Percentiles rank a stretch among this genome's conserved stretches.
phyloP scores from a whole-genome alignment of 139 green algal genomes.

The Deuterostichococcus epilithicus region DNA sequence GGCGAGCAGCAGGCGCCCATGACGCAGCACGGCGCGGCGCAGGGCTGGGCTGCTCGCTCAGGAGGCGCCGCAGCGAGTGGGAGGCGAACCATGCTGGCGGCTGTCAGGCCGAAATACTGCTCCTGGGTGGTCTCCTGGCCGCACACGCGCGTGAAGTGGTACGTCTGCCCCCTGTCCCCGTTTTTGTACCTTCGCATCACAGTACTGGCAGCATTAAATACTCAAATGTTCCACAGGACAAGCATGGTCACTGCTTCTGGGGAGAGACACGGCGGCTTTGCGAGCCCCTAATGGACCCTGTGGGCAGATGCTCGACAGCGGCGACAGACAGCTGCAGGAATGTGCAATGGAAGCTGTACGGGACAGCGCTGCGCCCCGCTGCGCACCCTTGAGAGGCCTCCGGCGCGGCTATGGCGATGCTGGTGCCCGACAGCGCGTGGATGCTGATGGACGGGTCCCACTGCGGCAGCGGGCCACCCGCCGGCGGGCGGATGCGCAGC shows the following conservation, averaged over 20 bases:
- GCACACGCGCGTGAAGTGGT: conserved; percentile 61
- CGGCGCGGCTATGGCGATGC: conserved; percentile 47
- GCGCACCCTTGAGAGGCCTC: conserved; percentile 24
- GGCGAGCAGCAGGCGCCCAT: too few species aligned
- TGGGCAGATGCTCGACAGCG: not conserved
- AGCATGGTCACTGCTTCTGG: too few species aligned
- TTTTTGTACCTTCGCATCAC: conserved; percentile 33
- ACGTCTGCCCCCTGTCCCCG: conserved; percentile 50
- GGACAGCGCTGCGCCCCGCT: too few species aligned
- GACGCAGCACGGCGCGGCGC: too few species aligned
- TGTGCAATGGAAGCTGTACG: not conserved
- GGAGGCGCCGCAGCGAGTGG: not conserved
- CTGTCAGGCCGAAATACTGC: conserved; percentile 40
- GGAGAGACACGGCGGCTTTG: too few species aligned
- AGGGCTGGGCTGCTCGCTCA: too few species aligned
- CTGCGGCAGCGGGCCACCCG: conserved; percentile 6
- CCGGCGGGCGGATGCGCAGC: conserved; percentile 44
- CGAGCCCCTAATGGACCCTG: too few species aligned
- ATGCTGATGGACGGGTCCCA: conserved; percentile 42
- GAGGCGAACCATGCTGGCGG: conserved; percentile 34
- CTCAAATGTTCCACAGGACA: too few species aligned
- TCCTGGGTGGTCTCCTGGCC: conserved; percentile 36
- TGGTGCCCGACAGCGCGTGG: conserved; percentile 34
- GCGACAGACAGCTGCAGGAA: not conserved
- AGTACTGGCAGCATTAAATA: too few species aligned